These are phyloP conservation scores for Voacanga thouarsii DNA, from an alignment of 257 asterid species.

Conservation along the genomic window DNA sequence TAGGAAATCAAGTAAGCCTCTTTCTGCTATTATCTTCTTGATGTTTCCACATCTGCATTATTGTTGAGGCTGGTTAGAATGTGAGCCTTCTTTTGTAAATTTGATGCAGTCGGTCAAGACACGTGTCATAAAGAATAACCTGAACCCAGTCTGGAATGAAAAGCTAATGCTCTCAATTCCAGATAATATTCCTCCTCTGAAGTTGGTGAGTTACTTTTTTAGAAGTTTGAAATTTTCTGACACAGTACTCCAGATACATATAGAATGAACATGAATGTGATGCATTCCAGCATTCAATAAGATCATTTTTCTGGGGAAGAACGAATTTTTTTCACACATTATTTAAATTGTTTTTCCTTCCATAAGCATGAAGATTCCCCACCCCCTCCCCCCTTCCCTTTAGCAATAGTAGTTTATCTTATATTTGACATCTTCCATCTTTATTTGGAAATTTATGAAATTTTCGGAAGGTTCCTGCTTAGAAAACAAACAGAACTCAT, in stretches of 20 bases:
- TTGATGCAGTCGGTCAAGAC: slow-evolving; percentile 77
- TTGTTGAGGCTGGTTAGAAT: background rate
- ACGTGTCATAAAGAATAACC: slow-evolving; percentile 77
- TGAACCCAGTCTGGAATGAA: slow-evolving; percentile 95
- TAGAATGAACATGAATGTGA: background rate
- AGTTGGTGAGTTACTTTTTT: slow-evolving; percentile 49
- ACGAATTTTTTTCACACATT: background rate
- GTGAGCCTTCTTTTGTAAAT: slow-evolving; percentile 2
- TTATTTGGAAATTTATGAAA: background rate
- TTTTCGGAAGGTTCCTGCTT: too few species aligned
- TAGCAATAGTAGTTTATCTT: too few species aligned
- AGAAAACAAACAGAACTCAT: background rate
- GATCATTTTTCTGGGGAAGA: background rate
- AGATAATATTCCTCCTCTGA: slow-evolving; percentile 70
- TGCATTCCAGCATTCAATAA: background rate
- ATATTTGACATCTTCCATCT: background rate
- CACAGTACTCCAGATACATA: background rate
- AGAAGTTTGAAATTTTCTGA: background rate
- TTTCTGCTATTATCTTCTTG: background rate
- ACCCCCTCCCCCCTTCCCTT: too few species aligned
- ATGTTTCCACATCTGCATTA: background rate
- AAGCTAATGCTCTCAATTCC: slow-evolving; percentile 91
- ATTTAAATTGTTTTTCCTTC: too few species aligned
- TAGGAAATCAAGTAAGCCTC: slow-evolving; percentile 73
- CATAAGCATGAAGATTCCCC: too few species aligned